These are phyloP conservation scores for Turnera subulata DNA, from an alignment of 345 rosid species.

Conservation along the genomic window DNA sequence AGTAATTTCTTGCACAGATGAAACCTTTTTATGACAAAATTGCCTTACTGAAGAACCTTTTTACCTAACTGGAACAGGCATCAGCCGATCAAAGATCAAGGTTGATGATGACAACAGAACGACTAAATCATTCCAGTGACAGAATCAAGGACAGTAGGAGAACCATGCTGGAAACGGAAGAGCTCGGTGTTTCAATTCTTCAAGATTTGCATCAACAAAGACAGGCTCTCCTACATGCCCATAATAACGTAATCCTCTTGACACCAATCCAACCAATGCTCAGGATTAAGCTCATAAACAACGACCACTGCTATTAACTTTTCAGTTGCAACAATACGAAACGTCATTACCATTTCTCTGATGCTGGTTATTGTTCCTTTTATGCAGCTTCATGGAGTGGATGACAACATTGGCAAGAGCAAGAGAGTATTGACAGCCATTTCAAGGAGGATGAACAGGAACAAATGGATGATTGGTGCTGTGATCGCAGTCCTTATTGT, in stretches of 20 bases:
- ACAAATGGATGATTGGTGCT: constrained; percentile 78
- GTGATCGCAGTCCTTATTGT: constrained; percentile 50
- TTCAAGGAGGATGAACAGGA: constrained; percentile 77
- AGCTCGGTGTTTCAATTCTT: constrained; percentile 94
- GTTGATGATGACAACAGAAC: constrained; percentile 71
- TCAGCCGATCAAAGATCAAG: constrained; percentile 92
- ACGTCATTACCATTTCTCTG: not conserved
- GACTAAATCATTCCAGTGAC: constrained; percentile 58
- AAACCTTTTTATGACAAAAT: not conserved
- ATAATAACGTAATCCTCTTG: constrained; percentile 48
- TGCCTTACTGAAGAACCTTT: not conserved
- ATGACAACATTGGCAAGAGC: constrained; percentile 78
- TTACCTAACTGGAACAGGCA: constrained; percentile 39
- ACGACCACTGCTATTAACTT: too few relatives aligned
- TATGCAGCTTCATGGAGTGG: constrained; percentile 85
- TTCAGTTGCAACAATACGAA: too few relatives aligned
- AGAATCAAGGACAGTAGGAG: constrained; percentile 83
- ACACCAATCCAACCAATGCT: too few relatives aligned
- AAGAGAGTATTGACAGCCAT: constrained; percentile 72
- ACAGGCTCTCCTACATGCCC: constrained; percentile 72
- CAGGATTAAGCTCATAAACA: too few relatives aligned
- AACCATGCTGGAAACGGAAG: constrained; percentile 97
- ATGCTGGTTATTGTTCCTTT: constrained; percentile 1
- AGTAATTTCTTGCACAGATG: not conserved
- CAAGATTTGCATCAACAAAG: constrained; percentile 89